A percentile compares a stretch with the other conserved stretches of the same genome.
Evolutionary conservation across 2,329 filamentous ascomycete species (phyloP).

Genomic region (Stachybotrys chlorohalonatus): DNA sequence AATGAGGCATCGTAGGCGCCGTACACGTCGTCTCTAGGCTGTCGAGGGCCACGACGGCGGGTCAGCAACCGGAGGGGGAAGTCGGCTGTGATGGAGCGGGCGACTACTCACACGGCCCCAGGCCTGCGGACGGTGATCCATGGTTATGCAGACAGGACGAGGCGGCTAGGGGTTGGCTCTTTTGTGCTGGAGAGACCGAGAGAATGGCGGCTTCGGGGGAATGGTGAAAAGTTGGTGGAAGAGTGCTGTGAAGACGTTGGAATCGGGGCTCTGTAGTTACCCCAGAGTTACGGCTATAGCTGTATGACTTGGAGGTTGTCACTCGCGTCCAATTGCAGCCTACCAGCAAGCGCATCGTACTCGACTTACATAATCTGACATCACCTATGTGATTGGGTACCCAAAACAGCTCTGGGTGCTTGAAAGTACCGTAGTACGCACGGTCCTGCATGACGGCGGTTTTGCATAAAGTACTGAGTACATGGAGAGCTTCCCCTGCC

Average conservation of each 20-base stretch:
- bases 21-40: constrained; percentile 98
- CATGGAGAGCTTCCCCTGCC: not conserved
- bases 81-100: not conserved
- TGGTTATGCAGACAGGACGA: constrained; percentile 17
- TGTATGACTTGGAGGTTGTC: not conserved
- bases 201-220: not conserved
- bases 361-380: constrained; percentile 18
- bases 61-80: constrained; percentile 3
- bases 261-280: not conserved
- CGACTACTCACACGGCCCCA: constrained; percentile 57
- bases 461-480: not conserved
- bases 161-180: no score
- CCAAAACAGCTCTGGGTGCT: not conserved
- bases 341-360: constrained; percentile 8
- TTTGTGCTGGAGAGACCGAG: not conserved
- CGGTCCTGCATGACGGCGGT: not conserved
- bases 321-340: constrained; percentile 26
- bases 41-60: constrained; percentile 10
- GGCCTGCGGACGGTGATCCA: constrained; percentile 66
- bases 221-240: not conserved
- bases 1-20: constrained; percentile 85
- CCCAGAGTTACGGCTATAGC: not conserved
- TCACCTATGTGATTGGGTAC: not conserved
- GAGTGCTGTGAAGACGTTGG: not conserved
- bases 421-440: not conserved